Conservation (phyloP, 2,329 filamentous ascomycete species). For the Talaromyces funiculosus region DNA sequence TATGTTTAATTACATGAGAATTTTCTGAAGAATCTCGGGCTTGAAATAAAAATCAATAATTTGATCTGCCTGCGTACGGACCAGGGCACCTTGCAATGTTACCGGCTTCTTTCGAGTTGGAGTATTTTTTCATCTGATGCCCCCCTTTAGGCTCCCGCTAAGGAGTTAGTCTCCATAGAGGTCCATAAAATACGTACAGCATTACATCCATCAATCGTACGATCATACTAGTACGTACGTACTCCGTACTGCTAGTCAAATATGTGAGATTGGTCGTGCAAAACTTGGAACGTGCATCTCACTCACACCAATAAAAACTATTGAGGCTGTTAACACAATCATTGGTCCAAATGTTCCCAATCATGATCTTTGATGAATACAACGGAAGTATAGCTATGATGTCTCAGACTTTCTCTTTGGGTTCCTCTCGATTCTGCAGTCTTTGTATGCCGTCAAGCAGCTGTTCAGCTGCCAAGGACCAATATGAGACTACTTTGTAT, state of each 20-base stretch:
- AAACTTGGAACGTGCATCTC: background rate
- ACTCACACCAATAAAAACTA: background rate
- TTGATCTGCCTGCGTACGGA: background rate
- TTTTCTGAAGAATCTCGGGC: background rate
- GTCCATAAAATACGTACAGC: background rate
- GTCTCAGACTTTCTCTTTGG: background rate
- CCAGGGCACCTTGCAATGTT: background rate
- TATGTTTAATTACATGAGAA: background rate
- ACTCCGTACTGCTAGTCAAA: background rate
- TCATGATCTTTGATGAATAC: background rate
- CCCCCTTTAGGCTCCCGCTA: background rate
- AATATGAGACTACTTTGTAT: background rate
- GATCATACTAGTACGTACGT: background rate
- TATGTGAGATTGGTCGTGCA: background rate
- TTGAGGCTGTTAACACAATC: background rate
- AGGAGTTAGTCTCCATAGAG: background rate
- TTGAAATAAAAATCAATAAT: background rate
- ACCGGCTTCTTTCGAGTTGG: background rate
- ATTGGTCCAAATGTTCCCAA: background rate
- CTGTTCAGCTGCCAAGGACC: background rate
- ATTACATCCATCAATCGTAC: background rate
- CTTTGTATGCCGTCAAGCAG: background rate
- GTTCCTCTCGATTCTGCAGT: background rate
- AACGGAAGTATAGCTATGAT: background rate
- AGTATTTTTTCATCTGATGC: background rate